phyloP scores from a whole-genome alignment of 2,329 filamentous ascomycete species.

The Diplodia seriata region DNA sequence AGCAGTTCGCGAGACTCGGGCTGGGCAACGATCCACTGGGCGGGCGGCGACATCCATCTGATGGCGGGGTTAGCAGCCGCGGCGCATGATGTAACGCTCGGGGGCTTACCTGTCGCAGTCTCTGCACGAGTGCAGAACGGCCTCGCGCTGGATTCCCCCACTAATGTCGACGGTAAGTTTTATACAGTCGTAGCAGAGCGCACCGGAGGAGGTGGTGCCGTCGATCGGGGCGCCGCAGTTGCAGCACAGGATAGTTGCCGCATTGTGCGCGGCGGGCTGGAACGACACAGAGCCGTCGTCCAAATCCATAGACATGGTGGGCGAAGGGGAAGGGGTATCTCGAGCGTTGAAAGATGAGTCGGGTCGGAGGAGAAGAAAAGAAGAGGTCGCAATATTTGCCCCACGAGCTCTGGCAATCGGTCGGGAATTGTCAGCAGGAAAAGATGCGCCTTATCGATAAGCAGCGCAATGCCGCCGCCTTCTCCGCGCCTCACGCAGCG shows the following conservation, averaged over 20 bases:
- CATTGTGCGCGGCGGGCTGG: conserved; percentile 47
- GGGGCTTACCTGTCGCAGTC: conserved; percentile 74
- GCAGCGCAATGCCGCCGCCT: background rate
- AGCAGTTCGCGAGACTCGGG: conserved; percentile 92
- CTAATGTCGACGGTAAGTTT: conserved; percentile 95
- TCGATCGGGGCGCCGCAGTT: conserved; percentile 97
- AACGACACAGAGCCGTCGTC: conserved; percentile 49
- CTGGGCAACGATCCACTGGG: conserved; percentile 81
- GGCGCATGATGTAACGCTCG: conserved; percentile 7
- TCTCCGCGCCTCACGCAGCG: background rate
- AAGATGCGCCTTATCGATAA: conserved; percentile 30
- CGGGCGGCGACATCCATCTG: conserved; percentile 82
- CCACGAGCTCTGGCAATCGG: conserved; percentile 24
- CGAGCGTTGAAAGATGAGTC: background rate
- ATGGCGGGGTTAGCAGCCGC: conserved; percentile 13
- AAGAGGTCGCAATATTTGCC: conserved; percentile 23
- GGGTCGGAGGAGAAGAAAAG: conserved; percentile 10
- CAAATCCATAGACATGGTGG: conserved; percentile 48
- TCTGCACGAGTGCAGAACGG: conserved; percentile 85
- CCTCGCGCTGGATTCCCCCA: conserved; percentile 87
- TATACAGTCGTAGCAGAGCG: conserved; percentile 94
- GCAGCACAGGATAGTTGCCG: conserved; percentile 88
- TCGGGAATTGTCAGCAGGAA: conserved; percentile 31
- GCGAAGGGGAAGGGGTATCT: conserved; percentile 21
- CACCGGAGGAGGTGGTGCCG: conserved; percentile 73